Evolutionary conservation across 768 basidiomycete species (phyloP).

Genomic region (Naganishia vaughanmartiniae): DNA sequence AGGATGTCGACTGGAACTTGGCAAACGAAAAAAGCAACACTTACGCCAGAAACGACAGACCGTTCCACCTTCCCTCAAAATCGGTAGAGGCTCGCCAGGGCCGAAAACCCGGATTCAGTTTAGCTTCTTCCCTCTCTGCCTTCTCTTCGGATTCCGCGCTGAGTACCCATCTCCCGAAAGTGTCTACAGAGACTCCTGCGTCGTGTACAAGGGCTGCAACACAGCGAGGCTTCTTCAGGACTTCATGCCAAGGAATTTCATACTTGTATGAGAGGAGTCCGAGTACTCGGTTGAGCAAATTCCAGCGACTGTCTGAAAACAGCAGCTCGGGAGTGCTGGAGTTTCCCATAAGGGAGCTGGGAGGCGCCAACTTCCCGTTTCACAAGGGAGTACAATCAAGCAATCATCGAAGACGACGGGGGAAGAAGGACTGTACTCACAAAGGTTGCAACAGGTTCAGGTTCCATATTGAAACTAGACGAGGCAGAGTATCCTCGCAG

Average conservation of each 20-base stretch:
- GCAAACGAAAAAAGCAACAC: neutral
- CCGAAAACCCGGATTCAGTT: neutral
- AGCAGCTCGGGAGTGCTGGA: neutral
- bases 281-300: constrained; percentile 4
- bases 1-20: neutral
- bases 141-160: constrained; percentile 10
- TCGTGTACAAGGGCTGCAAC: neutral
- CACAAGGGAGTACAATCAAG: neutral
- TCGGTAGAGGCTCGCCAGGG: neutral
- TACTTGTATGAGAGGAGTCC: neutral
- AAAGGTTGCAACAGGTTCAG: neutral
- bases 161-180: constrained; percentile 23
- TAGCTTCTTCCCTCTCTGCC: constrained; percentile 1
- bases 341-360: neutral
- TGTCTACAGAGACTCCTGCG: constrained; percentile 2
- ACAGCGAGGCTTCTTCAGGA: neutral
- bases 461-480: neutral
- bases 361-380: neutral
- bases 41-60: neutral
- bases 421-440: neutral
- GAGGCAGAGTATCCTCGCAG: neutral
- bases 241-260: constrained; percentile 2
- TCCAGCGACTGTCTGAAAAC: constrained; percentile 10
- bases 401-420: neutral
- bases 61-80: neutral